Percentiles rank a stretch among this genome's conserved stretches.
Evolutionary conservation across 176 grass and related monocot genomes (phyloP).

Genomic region (Aegilops speltoides): DNA sequence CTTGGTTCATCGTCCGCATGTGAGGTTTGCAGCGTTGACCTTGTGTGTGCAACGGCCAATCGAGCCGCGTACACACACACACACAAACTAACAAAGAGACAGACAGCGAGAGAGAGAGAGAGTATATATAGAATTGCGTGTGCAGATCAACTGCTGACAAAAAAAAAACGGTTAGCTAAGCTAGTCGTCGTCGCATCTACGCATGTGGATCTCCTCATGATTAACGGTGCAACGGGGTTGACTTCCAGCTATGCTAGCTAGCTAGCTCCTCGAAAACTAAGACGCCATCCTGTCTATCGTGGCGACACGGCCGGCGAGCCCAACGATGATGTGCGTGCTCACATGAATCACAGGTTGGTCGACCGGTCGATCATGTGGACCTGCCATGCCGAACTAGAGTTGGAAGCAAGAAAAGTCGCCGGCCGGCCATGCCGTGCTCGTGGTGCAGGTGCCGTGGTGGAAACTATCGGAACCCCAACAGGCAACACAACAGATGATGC

Average conservation of each 20-base stretch:
- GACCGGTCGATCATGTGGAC: not conserved
- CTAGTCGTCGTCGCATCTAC: not conserved
- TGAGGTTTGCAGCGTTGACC: constrained; percentile 30
- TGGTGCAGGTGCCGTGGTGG: too few species aligned
- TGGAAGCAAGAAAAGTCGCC: too few species aligned
- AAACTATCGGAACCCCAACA: too few species aligned
- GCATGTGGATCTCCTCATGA: not conserved
- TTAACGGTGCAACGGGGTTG: not conserved
- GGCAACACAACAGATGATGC: too few species aligned
- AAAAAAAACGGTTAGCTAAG: not conserved
- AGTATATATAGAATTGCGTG: not conserved
- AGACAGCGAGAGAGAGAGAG: too few species aligned
- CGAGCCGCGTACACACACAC: constrained; percentile 1
- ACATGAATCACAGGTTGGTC: not conserved
- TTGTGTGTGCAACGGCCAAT: not conserved
- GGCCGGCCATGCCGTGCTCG: too few species aligned
- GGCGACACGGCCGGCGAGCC: not conserved
- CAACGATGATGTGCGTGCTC: too few species aligned
- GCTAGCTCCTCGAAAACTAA: not conserved
- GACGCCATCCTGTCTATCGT: not conserved
- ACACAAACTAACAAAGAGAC: not conserved
- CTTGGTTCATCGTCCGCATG: not conserved
- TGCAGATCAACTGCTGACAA: not conserved
- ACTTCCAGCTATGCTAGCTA: not conserved
- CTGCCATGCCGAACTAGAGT: too few species aligned